phyloP scores from a whole-genome alignment of 768 basidiomycete species.

The Megacollybia marginata region DNA sequence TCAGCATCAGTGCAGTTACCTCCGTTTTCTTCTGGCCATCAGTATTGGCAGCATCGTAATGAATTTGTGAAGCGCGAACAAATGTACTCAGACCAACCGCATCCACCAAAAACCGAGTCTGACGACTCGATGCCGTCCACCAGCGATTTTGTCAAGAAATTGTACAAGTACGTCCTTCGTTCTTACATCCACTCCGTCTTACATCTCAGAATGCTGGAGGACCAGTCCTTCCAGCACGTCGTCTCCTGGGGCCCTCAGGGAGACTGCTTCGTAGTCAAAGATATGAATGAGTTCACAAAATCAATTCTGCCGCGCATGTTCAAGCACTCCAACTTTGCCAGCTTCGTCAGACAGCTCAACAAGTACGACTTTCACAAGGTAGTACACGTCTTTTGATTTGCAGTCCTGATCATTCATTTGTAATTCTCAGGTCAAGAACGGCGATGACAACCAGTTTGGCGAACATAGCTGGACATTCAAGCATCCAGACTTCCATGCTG shows the following conservation, averaged over 20 bases:
- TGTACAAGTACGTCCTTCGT: constrained; percentile 65
- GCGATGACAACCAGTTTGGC: constrained; percentile 67
- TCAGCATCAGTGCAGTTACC: no score
- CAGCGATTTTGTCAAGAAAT: constrained; percentile 89
- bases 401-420: constrained; percentile 2
- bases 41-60: no score
- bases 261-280: constrained; percentile 91
- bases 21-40: no score
- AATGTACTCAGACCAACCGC: neutral
- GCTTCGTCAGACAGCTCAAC: constrained; percentile 88
- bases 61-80: neutral
- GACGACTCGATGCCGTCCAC: constrained; percentile 63
- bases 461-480: constrained; percentile 58
- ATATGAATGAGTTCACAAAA: constrained; percentile 96
- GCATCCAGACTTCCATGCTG: constrained; percentile 54
- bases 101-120: neutral
- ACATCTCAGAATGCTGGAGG: constrained; percentile 54
- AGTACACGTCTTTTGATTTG: constrained; percentile 6
- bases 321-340: constrained; percentile 93
- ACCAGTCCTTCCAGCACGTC: constrained; percentile 41
- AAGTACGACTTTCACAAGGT: constrained; percentile 97
- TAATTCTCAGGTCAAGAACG: constrained; percentile 62
- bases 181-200: neutral
- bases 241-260: constrained; percentile 64
- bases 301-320: constrained; percentile 85